phyloP scores from a whole-genome alignment of 257 asterid species.

The Gentiana macrophylla region DNA sequence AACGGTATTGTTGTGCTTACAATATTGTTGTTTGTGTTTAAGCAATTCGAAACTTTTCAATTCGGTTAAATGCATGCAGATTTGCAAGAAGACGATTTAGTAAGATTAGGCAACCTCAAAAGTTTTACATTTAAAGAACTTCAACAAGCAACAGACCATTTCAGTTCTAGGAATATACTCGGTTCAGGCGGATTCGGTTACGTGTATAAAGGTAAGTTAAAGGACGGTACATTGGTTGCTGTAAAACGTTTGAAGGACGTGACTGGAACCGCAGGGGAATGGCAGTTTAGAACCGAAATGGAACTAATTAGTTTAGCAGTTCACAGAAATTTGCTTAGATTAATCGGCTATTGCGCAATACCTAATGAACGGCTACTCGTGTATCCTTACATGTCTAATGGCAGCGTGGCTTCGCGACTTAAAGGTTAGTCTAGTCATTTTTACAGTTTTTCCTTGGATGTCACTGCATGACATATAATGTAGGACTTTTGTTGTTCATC shows the following conservation, averaged over 20 bases:
- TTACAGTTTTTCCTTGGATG: not conserved
- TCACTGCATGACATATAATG: not conserved
- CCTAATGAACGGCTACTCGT: slow-evolving; percentile 74
- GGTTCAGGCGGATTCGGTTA: slow-evolving; percentile 95
- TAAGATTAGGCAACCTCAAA: slow-evolving; percentile 59
- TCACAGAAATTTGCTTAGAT: slow-evolving; percentile 75
- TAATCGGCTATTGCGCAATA: slow-evolving; percentile 70
- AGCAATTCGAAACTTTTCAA: not conserved
- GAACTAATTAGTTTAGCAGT: slow-evolving; percentile 90
- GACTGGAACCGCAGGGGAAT: slow-evolving; percentile 70
- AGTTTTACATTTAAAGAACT: slow-evolving; percentile 80
- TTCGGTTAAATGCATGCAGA: slow-evolving; percentile 26
- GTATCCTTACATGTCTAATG: slow-evolving; percentile 91
- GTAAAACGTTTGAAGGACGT: slow-evolving; percentile 83
- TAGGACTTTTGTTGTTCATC: not conserved
- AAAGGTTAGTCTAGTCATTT: slow-evolving; percentile 37
- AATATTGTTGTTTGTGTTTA: not conserved
- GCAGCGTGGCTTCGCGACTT: slow-evolving; percentile 83
- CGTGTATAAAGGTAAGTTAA: slow-evolving; percentile 65
- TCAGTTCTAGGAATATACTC: slow-evolving; percentile 81
- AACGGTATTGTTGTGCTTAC: slow-evolving; percentile 27
- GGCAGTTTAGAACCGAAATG: slow-evolving; percentile 73
- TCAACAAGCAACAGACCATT: slow-evolving; percentile 66
- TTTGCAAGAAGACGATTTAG: slow-evolving; percentile 62
- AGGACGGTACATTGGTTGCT: slow-evolving; percentile 57